phyloP scores from a whole-genome alignment of 2,329 filamentous ascomycete species.

The Pseudovirgaria hyperparasitica region DNA sequence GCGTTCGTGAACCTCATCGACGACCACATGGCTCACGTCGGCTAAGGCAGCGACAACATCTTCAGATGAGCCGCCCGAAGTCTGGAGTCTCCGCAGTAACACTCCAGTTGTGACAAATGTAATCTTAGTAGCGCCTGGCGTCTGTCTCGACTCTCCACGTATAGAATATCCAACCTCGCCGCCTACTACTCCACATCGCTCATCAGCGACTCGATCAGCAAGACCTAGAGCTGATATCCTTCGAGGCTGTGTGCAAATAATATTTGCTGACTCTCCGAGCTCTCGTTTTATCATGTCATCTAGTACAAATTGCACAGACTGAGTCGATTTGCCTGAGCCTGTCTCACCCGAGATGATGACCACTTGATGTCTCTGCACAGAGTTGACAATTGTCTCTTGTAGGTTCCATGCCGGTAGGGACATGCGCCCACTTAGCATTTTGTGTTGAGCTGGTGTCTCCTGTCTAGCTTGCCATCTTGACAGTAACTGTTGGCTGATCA shows the following conservation, averaged over 20 bases:
- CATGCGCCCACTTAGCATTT: slow-evolving; percentile 62
- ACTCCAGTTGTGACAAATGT: slow-evolving; percentile 96
- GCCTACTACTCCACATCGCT: slow-evolving; percentile 69
- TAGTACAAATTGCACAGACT: slow-evolving; percentile 89
- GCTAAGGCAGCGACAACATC: slow-evolving; percentile 72
- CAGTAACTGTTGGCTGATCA: slow-evolving; percentile 45
- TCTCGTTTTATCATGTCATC: slow-evolving; percentile 74
- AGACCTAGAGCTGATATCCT: slow-evolving; percentile 89
- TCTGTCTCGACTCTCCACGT: slow-evolving; percentile 73
- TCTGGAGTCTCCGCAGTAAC: slow-evolving; percentile 78
- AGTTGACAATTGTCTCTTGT: slow-evolving; percentile 60
- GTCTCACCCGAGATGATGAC: slow-evolving; percentile 97
- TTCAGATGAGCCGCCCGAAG: slow-evolving; percentile 65
- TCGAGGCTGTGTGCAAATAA: slow-evolving; percentile 89
- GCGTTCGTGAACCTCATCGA: slow-evolving; percentile 93
- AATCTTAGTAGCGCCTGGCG: slow-evolving; percentile 62
- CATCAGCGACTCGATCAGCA: slow-evolving; percentile 87
- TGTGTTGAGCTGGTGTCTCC: slow-evolving; percentile 49
- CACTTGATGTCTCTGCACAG: slow-evolving; percentile 67
- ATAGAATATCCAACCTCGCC: slow-evolving; percentile 88
- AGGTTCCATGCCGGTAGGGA: slow-evolving; percentile 80
- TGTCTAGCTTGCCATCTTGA: slow-evolving; percentile 59
- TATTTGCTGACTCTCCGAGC: slow-evolving; percentile 68
- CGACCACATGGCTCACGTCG: slow-evolving; percentile 86
- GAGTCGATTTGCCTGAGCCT: slow-evolving; percentile 91